phyloP scores from a whole-genome alignment of 805 yeast genomes.

The Dipodascus geniculatus region DNA sequence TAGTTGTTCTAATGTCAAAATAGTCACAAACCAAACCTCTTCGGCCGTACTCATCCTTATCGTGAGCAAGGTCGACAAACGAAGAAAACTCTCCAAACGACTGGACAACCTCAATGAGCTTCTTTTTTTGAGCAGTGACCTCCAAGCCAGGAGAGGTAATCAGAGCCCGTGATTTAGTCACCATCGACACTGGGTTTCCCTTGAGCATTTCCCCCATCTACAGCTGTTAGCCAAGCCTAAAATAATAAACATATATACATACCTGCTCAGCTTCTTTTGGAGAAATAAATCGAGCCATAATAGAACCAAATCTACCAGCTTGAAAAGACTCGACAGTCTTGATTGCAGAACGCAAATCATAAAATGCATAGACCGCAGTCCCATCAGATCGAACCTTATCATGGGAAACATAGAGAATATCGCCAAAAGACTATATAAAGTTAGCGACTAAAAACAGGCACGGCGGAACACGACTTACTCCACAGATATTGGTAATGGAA shows the following conservation, averaged over 20 bases:
- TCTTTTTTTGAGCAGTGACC: not conserved
- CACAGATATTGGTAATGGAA: not conserved
- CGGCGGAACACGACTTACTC: not conserved
- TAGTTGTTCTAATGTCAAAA: conserved; percentile 27
- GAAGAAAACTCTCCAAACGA: conserved; percentile 1
- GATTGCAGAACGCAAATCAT: conserved; percentile 6
- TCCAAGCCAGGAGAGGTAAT: not conserved
- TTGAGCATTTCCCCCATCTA: not conserved
- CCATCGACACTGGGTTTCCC: not conserved
- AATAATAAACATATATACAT: conserved; percentile 1
- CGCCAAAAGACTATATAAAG: conserved; percentile 8
- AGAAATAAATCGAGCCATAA: conserved; percentile 3
- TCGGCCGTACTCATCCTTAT: not conserved
- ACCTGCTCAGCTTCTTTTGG: not conserved
- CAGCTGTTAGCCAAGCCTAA: not conserved
- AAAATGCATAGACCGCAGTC: conserved; percentile 7
- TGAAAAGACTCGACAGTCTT: conserved; percentile 4
- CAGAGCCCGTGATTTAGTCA: conserved; percentile 3
- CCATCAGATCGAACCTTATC: conserved; percentile 5
- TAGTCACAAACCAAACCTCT: conserved; percentile 21
- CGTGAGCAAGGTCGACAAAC: conserved; percentile 1
- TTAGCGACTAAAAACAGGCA: not conserved
- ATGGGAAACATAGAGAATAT: conserved; percentile 4
- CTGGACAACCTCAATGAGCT: not conserved
- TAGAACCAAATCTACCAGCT: not conserved